Percentiles rank a stretch among this genome's conserved stretches.
phyloP scores from a whole-genome alignment of 495 filamentous ascomycete species.

The Aspergillus saccharolyticus region DNA sequence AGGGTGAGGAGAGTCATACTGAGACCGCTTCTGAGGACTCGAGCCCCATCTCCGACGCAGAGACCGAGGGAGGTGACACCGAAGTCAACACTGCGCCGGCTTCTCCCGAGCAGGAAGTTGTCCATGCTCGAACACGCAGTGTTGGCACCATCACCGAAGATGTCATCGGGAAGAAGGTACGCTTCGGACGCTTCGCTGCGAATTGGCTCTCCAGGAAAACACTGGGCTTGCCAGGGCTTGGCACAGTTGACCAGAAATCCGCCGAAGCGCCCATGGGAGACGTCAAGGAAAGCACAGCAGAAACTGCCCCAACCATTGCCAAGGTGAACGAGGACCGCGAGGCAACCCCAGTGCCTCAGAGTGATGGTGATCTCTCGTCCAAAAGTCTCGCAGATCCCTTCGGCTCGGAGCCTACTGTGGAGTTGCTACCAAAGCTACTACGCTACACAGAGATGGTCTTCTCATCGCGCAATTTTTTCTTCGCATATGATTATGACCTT shows the following conservation, averaged over 20 bases:
- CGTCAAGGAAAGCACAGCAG: conserved; percentile 9
- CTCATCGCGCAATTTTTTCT: conserved; percentile 80
- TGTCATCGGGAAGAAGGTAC: conserved; percentile 70
- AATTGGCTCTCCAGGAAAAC: conserved; percentile 84
- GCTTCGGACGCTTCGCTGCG: conserved; percentile 81
- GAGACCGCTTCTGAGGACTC: conserved; percentile 33
- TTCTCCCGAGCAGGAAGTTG: conserved; percentile 24
- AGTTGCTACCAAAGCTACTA: conserved; percentile 78
- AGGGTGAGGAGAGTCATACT: conserved; percentile 21
- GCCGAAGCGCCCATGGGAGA: conserved; percentile 23
- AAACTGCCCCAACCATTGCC: conserved; percentile 8
- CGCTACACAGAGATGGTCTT: conserved; percentile 77
- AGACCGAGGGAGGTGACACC: conserved; percentile 30
- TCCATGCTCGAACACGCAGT: conserved; percentile 24
- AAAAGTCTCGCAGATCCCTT: conserved; percentile 31
- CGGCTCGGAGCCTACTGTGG: conserved; percentile 24
- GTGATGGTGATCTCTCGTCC: conserved; percentile 20
- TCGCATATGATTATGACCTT: conserved; percentile 86
- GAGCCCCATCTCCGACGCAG: conserved; percentile 29
- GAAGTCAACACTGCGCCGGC: conserved; percentile 31
- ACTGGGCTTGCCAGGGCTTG: conserved; percentile 52
- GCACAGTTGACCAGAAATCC: conserved; percentile 23
- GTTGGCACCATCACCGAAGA: conserved; percentile 69
- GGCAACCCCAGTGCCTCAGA: conserved; percentile 10
- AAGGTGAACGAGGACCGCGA: conserved; percentile 14